phyloP scores from a whole-genome alignment of 345 rosid genomes.

The Balakata baccata region DNA sequence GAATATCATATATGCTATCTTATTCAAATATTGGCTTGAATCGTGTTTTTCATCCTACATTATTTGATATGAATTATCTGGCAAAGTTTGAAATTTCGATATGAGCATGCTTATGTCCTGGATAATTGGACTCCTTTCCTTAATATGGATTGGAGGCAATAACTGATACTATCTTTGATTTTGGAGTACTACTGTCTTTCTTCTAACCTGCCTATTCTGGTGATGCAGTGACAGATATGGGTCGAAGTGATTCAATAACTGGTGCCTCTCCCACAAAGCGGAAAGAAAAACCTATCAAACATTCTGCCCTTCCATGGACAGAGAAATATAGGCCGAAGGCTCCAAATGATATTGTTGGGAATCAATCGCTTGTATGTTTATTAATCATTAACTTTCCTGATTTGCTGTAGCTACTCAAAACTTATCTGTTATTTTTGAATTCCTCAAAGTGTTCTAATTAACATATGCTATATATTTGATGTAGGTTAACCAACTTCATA shows the following conservation, averaged over 20 bases:
- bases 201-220: conserved; percentile 4
- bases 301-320: conserved; percentile 67
- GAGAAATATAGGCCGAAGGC: conserved; percentile 85
- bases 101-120: background rate
- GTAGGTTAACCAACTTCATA: conserved; percentile 89
- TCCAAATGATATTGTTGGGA: conserved; percentile 87
- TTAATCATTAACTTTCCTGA: background rate
- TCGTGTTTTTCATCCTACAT: background rate
- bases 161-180: background rate
- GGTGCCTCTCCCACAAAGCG: conserved; percentile 38
- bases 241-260: conserved; percentile 30
- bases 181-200: conserved; percentile 25
- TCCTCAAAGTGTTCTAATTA: background rate
- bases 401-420: background rate
- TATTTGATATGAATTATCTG: background rate
- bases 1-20: background rate
- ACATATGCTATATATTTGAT: conserved; percentile 13
- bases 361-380: conserved; percentile 71
- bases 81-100: background rate
- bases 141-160: background rate
- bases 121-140: background rate
- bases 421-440: background rate
- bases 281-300: conserved; percentile 39
- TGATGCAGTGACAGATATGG: conserved; percentile 27
- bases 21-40: background rate